phyloP scores from a whole-genome alignment of 2,329 filamentous ascomycete genomes.

The Penicillium decumbens region DNA sequence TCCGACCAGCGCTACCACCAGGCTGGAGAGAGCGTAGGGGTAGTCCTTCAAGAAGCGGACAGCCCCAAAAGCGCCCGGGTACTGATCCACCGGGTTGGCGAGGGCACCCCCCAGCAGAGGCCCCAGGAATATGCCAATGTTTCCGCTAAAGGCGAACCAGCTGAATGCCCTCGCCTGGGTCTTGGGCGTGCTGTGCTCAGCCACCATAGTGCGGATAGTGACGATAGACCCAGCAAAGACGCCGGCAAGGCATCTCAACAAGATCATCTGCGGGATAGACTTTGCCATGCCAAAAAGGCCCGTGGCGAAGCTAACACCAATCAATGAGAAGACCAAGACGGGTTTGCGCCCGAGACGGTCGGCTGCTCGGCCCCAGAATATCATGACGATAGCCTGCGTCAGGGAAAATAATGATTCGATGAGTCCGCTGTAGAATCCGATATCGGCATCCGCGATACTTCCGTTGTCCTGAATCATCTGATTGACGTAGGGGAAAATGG shows the following conservation, averaged over 20 bases:
- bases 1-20: slow-evolving; percentile 55
- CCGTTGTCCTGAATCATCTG: slow-evolving; percentile 69
- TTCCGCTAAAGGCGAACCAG: slow-evolving; percentile 70
- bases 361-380: slow-evolving; percentile 64
- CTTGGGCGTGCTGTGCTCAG: slow-evolving; percentile 63
- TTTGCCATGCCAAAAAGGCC: slow-evolving; percentile 64
- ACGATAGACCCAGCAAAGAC: slow-evolving; percentile 70
- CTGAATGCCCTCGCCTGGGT: slow-evolving; percentile 71
- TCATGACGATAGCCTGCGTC: slow-evolving; percentile 73
- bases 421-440: slow-evolving; percentile 74
- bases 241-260: slow-evolving; percentile 66
- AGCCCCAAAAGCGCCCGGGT: slow-evolving; percentile 54
- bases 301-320: slow-evolving; percentile 59
- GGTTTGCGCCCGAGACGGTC: slow-evolving; percentile 70
- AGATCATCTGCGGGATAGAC: slow-evolving; percentile 67
- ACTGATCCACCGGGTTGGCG: slow-evolving; percentile 63
- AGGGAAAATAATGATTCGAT: slow-evolving; percentile 68
- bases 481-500: slow-evolving; percentile 75
- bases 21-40: slow-evolving; percentile 62
- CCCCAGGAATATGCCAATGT: slow-evolving; percentile 69
- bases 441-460: slow-evolving; percentile 56
- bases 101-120: slow-evolving; percentile 62
- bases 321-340: slow-evolving; percentile 62
- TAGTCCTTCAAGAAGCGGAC: slow-evolving; percentile 58
- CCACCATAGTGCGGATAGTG: slow-evolving; percentile 71